These are phyloP conservation scores for Bipolaris victoriae DNA, from an alignment of 2,329 filamentous ascomycete species.

Conservation along the genomic window DNA sequence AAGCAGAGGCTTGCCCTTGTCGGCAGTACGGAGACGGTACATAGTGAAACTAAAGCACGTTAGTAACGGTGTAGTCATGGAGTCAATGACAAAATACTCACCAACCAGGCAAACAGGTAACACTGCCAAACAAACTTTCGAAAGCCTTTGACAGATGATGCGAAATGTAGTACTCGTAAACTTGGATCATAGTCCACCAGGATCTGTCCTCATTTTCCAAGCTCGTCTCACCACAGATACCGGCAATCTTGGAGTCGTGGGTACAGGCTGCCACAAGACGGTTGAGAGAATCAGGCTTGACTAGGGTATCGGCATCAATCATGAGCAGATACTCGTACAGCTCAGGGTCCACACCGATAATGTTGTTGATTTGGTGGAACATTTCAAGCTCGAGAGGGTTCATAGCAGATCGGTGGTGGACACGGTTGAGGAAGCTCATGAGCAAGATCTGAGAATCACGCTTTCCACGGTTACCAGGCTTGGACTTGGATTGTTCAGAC, in stretches of 20 bases:
- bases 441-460: constrained; percentile 95
- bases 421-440: constrained; percentile 97
- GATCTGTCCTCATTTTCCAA: constrained; percentile 92
- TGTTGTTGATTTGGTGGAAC: constrained; percentile 99
- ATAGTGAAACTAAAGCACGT: constrained; percentile 81
- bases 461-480: constrained; percentile 97
- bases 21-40: constrained; percentile 93
- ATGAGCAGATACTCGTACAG: constrained; percentile 97
- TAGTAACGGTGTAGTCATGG: constrained; percentile 19
- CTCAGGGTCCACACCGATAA: constrained; percentile 96
- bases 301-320: constrained; percentile 97
- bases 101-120: constrained; percentile 99
- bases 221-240: constrained; percentile 96
- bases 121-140: constrained; percentile 95
- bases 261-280: constrained; percentile 89
- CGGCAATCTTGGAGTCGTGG: constrained; percentile 93
- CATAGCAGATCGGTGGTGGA: constrained; percentile 94
- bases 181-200: constrained; percentile 99
- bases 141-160: constrained; percentile 97
- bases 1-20: constrained; percentile 92
- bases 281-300: constrained; percentile 90
- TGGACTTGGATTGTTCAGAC: constrained; percentile 86
- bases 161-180: constrained; percentile 99
- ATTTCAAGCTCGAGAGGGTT: constrained; percentile 95
- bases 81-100: constrained; percentile 60